Percentiles rank a stretch among this genome's conserved stretches.
Conservation (phyloP, 306 rosid genomes). For the Canavalia gladiata region DNA sequence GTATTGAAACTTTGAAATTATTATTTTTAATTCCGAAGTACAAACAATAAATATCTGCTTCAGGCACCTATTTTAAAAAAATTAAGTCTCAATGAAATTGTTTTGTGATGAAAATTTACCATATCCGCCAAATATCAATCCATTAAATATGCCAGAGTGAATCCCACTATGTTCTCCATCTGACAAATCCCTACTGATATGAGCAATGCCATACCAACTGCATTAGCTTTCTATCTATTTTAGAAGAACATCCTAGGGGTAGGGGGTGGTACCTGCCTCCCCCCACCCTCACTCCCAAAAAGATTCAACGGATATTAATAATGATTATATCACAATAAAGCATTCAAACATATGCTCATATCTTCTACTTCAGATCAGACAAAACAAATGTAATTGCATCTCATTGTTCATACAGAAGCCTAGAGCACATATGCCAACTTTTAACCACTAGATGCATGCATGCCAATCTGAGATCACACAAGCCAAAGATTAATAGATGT, state of each 20-base stretch:
- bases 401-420: not conserved
- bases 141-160: constrained; percentile 8
- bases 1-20: not conserved
- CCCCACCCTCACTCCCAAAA: not conserved
- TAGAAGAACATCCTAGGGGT: not conserved
- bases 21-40: not conserved
- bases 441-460: not conserved
- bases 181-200: not conserved
- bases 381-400: not conserved
- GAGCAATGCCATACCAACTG: not conserved
- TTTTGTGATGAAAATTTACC: not conserved
- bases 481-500: not conserved
- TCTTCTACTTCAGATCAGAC: not conserved
- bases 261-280: not conserved
- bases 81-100: not conserved
- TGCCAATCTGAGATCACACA: not conserved
- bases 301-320: too few relatives aligned
- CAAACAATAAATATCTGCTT: constrained; percentile 13
- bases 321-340: not conserved
- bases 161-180: not conserved
- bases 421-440: not conserved
- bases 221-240: constrained; percentile 19
- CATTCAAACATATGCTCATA: not conserved
- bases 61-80: not conserved
- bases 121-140: constrained; percentile 14